Conservation (phyloP, 352 stramenopile species). For the Pythium sp. region DNA sequence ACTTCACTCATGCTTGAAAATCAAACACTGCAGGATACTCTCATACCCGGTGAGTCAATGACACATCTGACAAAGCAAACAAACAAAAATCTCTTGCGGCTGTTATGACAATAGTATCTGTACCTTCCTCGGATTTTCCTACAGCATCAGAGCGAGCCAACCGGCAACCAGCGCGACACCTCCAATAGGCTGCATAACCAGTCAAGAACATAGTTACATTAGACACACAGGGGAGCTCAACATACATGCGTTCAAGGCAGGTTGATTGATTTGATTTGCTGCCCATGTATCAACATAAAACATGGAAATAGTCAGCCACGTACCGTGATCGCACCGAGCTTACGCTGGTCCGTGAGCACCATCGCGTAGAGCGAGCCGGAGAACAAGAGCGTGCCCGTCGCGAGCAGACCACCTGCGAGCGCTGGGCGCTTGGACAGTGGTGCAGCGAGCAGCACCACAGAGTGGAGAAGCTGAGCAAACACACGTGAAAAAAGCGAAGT, state of each 20-base stretch:
- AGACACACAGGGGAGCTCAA: background rate
- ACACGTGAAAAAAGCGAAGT: background rate
- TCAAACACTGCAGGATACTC: background rate
- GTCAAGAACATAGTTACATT: background rate
- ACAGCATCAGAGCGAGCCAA: slow-evolving; percentile 71
- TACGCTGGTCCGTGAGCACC: slow-evolving; percentile 69
- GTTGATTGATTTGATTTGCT: too few species aligned
- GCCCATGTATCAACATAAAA: background rate
- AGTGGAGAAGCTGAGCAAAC: slow-evolving; percentile 58
- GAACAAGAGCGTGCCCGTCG: slow-evolving; percentile 68
- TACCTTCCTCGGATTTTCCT: slow-evolving; percentile 6
- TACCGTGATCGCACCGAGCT: slow-evolving; percentile 78
- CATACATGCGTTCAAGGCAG: background rate
- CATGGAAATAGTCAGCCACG: slow-evolving; percentile 4
- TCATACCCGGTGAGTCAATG: background rate
- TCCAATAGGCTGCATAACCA: slow-evolving; percentile 49
- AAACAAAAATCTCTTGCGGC: background rate
- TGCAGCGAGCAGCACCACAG: slow-evolving; percentile 62
- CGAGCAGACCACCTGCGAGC: slow-evolving; percentile 54
- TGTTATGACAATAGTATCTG: background rate
- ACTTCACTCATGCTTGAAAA: background rate
- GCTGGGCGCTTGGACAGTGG: slow-evolving; percentile 60
- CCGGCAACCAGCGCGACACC: slow-evolving; percentile 66
- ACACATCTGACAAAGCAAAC: background rate
- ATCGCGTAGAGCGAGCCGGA: slow-evolving; percentile 79